These are phyloP conservation scores for Plantago lanceolata DNA, from an alignment of 305 asterid genomes.

Conservation along the genomic window DNA sequence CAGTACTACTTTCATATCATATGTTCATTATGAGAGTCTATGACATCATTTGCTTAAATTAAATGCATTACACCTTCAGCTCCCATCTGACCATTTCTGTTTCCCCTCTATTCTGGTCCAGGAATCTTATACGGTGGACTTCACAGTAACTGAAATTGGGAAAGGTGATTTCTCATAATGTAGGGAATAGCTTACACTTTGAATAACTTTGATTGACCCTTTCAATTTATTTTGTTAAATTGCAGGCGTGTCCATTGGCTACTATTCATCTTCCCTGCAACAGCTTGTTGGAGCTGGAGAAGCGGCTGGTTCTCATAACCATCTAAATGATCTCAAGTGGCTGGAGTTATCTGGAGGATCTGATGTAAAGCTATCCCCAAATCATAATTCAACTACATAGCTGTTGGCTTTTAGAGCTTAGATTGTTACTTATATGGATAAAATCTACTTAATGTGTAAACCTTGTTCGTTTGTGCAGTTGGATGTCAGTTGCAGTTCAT, in stretches of 20 bases:
- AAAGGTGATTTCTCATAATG: conserved; percentile 46
- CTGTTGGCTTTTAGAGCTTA: conserved; percentile 8
- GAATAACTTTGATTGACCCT: neutral
- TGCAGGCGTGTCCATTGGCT: conserved; percentile 70
- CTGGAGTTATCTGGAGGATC: conserved; percentile 60
- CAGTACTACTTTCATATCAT: neutral
- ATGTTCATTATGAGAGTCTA: neutral
- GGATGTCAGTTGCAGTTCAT: conserved; percentile 25
- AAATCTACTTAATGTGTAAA: conserved; percentile 5
- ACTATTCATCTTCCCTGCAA: conserved; percentile 53
- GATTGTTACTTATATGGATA: neutral
- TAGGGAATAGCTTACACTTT: neutral
- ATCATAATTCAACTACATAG: conserved; percentile 15
- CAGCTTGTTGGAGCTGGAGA: conserved; percentile 44
- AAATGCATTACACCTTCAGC: conserved; percentile 14
- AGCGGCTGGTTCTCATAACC: conserved; percentile 28
- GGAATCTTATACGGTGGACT: conserved; percentile 68
- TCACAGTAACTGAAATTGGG: conserved; percentile 62
- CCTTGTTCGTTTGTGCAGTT: conserved; percentile 40
- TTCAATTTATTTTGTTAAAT: neutral
- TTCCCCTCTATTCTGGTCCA: conserved; percentile 32
- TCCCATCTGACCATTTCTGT: conserved; percentile 21
- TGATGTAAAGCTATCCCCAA: conserved; percentile 38
- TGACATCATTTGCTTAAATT: conserved; percentile 1
- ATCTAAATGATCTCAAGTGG: conserved; percentile 50